A percentile compares a stretch with the other conserved stretches of the same genome.
These are phyloP conservation scores for Arabis alpina DNA, from an alignment of 345 rosid species.

Conservation along the genomic window DNA sequence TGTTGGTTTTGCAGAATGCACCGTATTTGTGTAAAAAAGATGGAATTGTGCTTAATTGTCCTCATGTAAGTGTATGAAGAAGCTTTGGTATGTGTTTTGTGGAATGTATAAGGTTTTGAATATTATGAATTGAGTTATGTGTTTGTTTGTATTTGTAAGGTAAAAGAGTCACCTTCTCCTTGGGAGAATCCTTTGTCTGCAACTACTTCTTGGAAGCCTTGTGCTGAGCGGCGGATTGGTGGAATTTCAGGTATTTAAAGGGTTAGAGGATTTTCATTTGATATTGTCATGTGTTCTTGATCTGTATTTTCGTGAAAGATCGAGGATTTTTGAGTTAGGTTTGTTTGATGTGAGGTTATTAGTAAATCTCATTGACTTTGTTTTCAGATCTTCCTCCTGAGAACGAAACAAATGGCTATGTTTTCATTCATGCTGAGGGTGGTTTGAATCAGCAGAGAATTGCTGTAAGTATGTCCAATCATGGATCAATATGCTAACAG, in stretches of 20 bases:
- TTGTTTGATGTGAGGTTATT: slow-evolving; percentile 18
- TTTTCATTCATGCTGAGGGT: slow-evolving; percentile 99
- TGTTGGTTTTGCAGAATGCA: slow-evolving; percentile 54
- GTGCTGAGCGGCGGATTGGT: slow-evolving; percentile 86
- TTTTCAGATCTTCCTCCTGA: slow-evolving; percentile 81
- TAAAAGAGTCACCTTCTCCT: slow-evolving; percentile 89
- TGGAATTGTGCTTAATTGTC: slow-evolving; percentile 95
- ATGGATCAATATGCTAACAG: background rate
- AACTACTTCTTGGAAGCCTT: slow-evolving; percentile 99
- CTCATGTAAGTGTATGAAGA: slow-evolving; percentile 62
- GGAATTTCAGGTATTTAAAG: slow-evolving; percentile 74
- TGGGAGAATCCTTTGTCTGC: slow-evolving; percentile 97
- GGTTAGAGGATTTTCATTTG: background rate
- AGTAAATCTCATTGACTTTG: slow-evolving; percentile 19
- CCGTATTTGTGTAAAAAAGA: slow-evolving; percentile 94
- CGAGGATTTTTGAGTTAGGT: background rate
- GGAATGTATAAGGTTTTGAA: slow-evolving; percentile 27
- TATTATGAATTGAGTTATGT: background rate
- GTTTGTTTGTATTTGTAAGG: slow-evolving; percentile 50
- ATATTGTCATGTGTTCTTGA: background rate
- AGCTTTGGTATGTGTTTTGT: slow-evolving; percentile 27
- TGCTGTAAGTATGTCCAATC: slow-evolving; percentile 61
- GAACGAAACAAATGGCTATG: slow-evolving; percentile 95
- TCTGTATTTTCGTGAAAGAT: slow-evolving; percentile 10
- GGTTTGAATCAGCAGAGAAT: slow-evolving; percentile 99